Base-by-base conservation (phyloP, 257 asterid genomes). In the Ajuga chamaepitys region DNA sequence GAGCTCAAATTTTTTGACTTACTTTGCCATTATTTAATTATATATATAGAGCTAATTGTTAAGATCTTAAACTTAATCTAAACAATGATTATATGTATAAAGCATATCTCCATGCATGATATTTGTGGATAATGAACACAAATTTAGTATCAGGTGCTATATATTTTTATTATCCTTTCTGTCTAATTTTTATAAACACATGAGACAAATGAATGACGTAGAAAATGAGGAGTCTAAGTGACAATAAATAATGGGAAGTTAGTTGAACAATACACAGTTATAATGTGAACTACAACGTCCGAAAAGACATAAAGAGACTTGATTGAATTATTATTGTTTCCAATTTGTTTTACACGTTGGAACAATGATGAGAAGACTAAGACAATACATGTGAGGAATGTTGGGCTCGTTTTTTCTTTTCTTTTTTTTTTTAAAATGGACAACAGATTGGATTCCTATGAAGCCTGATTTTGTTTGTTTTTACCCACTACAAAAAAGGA, bases 331-430 rank as follows among this genome's bases (percentile, higher is more conserved):
- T 46, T 68, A 10, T 58, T 34, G 24, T 56, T 42, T 45, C 44
- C n/a, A n/a, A n/a, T n/a, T n/a, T n/a, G n/a, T 58, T 47, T 3
- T 30, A 58, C 67, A 68, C 53, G 47, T 68, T 67, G 59, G 26
- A 58, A 32, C 52, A 62, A 53, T 42, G 70, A 44, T 62, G 75
- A 57, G 38, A n/a, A n/a, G n/a, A n/a, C n/a, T n/a, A 28, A 35
- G 68, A 42, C 47, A 70, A 14, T 48, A 32, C 64, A 62, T 53
- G 75, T 70, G 70, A 51, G 52, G 57, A 41, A 46, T 51, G 50
- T 13, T 38, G 62, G 68, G 37, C n/a, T n/a, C n/a, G n/a, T n/a
- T n/a, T n/a, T n/a, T n/a, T n/a, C n/a, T n/a, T n/a, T n/a, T n/a
- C n/a, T n/a, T n/a, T 4, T 38, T 14, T 69, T 59, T 40, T 52